Percentiles rank a stretch among this genome's conserved stretches.
phyloP scores from a whole-genome alignment of 176 grass and related monocot species.

The Ensete ventricosum region DNA sequence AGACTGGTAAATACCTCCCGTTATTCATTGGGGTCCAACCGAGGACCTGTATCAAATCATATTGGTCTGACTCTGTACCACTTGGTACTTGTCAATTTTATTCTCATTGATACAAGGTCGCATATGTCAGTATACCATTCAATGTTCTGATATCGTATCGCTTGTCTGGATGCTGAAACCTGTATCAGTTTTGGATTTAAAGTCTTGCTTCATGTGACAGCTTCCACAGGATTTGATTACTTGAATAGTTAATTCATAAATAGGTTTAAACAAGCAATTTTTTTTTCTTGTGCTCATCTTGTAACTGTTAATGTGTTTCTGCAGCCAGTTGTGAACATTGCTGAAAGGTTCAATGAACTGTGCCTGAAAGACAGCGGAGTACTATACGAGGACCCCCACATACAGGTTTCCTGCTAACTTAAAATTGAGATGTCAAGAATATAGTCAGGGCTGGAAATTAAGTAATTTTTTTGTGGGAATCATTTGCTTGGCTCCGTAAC shows the following conservation, averaged over 20 bases:
- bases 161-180: too few species aligned
- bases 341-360: slow-evolving; percentile 80
- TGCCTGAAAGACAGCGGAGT: slow-evolving; percentile 95
- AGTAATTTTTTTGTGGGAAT: background rate
- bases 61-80: too few species aligned
- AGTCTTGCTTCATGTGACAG: background rate
- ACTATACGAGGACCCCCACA: slow-evolving; percentile 80
- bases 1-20: too few species aligned
- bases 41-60: too few species aligned
- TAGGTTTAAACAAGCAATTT: background rate
- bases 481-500: background rate
- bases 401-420: slow-evolving; percentile 55
- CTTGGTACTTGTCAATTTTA: too few species aligned
- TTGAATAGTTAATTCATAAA: background rate
- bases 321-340: slow-evolving; percentile 64
- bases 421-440: slow-evolving; percentile 2
- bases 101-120: too few species aligned
- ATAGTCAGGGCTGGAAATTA: background rate
- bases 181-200: too few species aligned
- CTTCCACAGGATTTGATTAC: background rate
- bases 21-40: too few species aligned
- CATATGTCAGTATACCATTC: too few species aligned
- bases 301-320: slow-evolving; percentile 26
- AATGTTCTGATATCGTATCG: too few species aligned
- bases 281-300: slow-evolving; percentile 21